A percentile compares a stretch with the other conserved stretches of the same genome.
Conservation (phyloP, 768 basidiomycete genomes). For the Russula earlei region DNA sequence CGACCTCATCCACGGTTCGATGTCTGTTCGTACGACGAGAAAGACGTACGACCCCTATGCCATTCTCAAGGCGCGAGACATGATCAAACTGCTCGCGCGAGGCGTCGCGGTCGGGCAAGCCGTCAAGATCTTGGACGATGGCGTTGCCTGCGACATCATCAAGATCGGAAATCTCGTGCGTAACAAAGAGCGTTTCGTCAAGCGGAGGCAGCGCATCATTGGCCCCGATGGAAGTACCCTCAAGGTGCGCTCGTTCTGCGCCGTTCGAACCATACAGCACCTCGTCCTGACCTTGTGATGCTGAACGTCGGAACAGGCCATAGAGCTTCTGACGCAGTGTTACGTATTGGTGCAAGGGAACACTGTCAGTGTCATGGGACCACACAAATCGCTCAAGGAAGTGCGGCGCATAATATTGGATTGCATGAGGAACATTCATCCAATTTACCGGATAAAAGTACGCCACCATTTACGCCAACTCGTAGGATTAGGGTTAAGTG, state of each 20-base stretch:
- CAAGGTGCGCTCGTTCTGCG: conserved; percentile 49
- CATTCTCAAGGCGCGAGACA: conserved; percentile 89
- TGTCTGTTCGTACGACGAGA: conserved; percentile 94
- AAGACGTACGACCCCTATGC: conserved; percentile 97
- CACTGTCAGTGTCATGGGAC: conserved; percentile 97
- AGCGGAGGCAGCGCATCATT: conserved; percentile 90
- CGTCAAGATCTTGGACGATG: conserved; percentile 83
- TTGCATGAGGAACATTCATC: conserved; percentile 99
- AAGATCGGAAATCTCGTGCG: conserved; percentile 92
- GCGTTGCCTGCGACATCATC: conserved; percentile 90
- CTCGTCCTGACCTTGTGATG: neutral
- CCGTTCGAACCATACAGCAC: neutral
- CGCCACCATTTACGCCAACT: conserved; percentile 9
- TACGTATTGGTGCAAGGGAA: conserved; percentile 98
- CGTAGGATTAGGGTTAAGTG: neutral
- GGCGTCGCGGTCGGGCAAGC: conserved; percentile 83
- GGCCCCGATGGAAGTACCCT: conserved; percentile 96
- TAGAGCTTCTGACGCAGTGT: conserved; percentile 91
- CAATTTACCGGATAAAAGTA: conserved; percentile 97
- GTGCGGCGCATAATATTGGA: conserved; percentile 94
- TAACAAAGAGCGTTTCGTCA: conserved; percentile 96
- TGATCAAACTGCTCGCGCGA: conserved; percentile 90
- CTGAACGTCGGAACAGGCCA: conserved; percentile 50
- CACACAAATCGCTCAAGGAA: conserved; percentile 91
- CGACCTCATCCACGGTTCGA: conserved; percentile 91